phyloP scores from a whole-genome alignment of 164 flowering plant genomes.

The Annona cherimola region DNA sequence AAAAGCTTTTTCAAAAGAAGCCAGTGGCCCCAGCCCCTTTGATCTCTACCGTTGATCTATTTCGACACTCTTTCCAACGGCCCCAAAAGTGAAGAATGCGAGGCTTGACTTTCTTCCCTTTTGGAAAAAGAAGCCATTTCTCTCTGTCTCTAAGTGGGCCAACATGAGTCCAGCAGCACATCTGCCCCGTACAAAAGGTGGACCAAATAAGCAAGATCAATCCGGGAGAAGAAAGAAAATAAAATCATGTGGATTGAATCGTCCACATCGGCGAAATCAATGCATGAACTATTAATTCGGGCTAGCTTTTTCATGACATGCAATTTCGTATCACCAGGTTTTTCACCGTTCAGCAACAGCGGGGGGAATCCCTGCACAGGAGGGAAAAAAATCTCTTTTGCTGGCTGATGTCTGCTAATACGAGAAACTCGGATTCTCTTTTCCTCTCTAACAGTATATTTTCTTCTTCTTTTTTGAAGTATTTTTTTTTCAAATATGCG shows the following conservation, averaged over 20 bases:
- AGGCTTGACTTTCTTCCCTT: background rate
- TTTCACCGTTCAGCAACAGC: too few relatives aligned
- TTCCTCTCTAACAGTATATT: too few relatives aligned
- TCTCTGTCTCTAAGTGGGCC: background rate
- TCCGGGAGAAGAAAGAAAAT: background rate
- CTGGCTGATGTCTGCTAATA: too few relatives aligned
- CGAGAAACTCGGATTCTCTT: too few relatives aligned
- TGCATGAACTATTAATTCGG: background rate
- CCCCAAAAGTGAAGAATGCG: background rate
- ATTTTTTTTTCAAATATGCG: too few relatives aligned
- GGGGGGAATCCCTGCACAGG: too few relatives aligned
- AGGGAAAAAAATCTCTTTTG: too few relatives aligned
- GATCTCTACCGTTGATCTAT: background rate
- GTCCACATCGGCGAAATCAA: background rate
- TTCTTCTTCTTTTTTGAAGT: too few relatives aligned
- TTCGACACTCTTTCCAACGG: background rate
- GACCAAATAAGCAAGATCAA: background rate
- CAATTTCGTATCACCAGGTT: too few relatives aligned
- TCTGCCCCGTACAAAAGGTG: background rate
- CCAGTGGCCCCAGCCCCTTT: background rate
- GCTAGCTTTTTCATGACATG: background rate
- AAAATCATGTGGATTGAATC: background rate
- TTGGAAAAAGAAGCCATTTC: background rate
- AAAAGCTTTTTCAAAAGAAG: background rate
- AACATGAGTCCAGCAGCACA: background rate